These are phyloP conservation scores for Fusarium equiseti DNA, from an alignment of 2,329 filamentous ascomycete genomes.

Conservation along the genomic window DNA sequence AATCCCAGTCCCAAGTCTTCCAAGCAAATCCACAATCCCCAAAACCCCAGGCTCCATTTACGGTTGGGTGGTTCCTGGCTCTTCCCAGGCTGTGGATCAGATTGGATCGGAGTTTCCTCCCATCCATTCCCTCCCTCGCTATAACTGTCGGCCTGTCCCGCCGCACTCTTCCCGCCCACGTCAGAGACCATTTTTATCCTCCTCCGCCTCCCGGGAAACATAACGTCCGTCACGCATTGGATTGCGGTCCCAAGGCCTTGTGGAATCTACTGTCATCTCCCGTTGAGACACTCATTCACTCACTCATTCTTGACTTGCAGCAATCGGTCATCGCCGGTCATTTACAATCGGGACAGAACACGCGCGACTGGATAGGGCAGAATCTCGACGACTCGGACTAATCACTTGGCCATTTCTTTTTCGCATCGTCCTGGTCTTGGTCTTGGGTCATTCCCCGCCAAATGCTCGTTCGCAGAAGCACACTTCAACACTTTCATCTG, in stretches of 20 bases:
- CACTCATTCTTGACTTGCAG: constrained; percentile 41
- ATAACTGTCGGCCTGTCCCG: constrained; percentile 46
- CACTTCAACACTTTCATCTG: constrained; percentile 10
- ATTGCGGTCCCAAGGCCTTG: constrained; percentile 41
- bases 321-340: constrained; percentile 34
- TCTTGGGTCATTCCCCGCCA: constrained; percentile 22
- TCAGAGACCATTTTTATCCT: constrained; percentile 41
- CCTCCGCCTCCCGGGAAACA: constrained; percentile 35
- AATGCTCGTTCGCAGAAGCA: constrained; percentile 40
- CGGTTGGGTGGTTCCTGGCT: constrained; percentile 44
- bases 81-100: constrained; percentile 40
- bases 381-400: constrained; percentile 24
- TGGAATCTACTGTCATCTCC: constrained; percentile 47
- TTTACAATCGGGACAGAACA: constrained; percentile 11
- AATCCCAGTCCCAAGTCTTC: constrained; percentile 35
- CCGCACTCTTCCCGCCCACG: constrained; percentile 40
- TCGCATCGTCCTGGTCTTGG: constrained; percentile 15
- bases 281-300: constrained; percentile 39
- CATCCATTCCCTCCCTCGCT: constrained; percentile 41
- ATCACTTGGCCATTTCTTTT: constrained; percentile 13
- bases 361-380: constrained; percentile 10
- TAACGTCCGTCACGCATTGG: constrained; percentile 31
- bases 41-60: constrained; percentile 43
- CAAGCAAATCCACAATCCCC: constrained; percentile 39
- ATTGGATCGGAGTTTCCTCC: constrained; percentile 41